Conservation (phyloP, 2,329 filamentous ascomycete species). For the Sphaerulina vaccinii region DNA sequence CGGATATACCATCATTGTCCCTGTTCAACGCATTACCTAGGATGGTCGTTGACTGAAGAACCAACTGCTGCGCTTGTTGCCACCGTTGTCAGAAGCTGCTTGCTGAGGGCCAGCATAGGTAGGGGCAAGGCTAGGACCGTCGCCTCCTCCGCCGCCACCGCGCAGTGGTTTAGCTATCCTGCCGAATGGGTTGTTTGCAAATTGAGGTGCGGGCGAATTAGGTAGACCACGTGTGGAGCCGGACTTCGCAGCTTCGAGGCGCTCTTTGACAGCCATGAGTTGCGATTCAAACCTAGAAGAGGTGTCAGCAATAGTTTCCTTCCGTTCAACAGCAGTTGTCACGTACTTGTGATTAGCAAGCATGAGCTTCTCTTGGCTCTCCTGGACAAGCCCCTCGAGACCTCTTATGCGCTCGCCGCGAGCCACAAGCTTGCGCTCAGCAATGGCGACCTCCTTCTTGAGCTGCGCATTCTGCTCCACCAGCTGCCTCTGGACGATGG, state of each 20-base stretch:
- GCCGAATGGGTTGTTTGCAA: conserved; percentile 69
- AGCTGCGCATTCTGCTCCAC: conserved; percentile 96
- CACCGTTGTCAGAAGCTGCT: conserved; percentile 34
- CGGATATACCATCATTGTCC: conserved; percentile 1
- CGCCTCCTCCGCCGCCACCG: conserved; percentile 50
- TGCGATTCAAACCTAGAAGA: conserved; percentile 84
- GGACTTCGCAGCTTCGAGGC: conserved; percentile 89
- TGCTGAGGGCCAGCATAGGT: conserved; percentile 45
- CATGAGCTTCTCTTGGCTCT: conserved; percentile 97
- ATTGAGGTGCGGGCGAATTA: conserved; percentile 49
- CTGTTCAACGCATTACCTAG: background rate
- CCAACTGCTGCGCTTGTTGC: conserved; percentile 67
- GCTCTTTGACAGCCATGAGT: conserved; percentile 94
- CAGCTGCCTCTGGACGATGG: conserved; percentile 92
- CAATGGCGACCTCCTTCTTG: conserved; percentile 99
- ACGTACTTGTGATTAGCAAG: conserved; percentile 94
- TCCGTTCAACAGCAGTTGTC: background rate
- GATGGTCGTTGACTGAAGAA: conserved; percentile 62
- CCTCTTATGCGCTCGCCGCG: conserved; percentile 96
- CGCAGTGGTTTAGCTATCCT: conserved; percentile 65
- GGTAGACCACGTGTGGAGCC: conserved; percentile 83
- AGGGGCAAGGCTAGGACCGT: conserved; percentile 41
- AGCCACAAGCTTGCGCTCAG: conserved; percentile 93
- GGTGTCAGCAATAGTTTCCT: conserved; percentile 19
- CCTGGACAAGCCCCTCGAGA: conserved; percentile 85